Conservation (phyloP, 2,329 filamentous ascomycete species). For the Alternaria triticina region DNA sequence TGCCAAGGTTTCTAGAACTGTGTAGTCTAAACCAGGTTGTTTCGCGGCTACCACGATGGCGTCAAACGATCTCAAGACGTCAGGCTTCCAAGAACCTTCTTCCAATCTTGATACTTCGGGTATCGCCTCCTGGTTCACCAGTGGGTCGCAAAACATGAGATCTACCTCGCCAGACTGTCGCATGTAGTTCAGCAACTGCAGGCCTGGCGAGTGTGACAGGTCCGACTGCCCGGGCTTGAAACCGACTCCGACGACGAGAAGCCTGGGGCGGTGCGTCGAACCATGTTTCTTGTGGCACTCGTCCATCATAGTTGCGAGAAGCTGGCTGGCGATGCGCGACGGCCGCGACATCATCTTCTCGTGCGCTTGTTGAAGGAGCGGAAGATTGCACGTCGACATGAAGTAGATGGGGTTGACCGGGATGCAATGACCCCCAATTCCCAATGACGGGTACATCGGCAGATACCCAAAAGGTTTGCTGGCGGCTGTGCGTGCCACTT, state of each 20-base stretch:
- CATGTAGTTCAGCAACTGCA: slow-evolving; percentile 47
- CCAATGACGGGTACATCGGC: slow-evolving; percentile 56
- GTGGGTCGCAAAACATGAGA: slow-evolving; percentile 55
- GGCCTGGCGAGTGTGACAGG: slow-evolving; percentile 57
- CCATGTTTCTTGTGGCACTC: background rate
- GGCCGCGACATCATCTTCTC: slow-evolving; percentile 56
- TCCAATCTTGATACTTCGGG: slow-evolving; percentile 39
- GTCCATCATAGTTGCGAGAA: background rate
- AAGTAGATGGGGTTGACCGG: slow-evolving; percentile 64
- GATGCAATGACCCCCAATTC: slow-evolving; percentile 64
- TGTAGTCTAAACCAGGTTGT: slow-evolving; percentile 54
- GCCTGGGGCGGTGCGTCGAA: background rate
- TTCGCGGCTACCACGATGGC: slow-evolving; percentile 55
- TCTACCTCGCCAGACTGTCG: slow-evolving; percentile 47
- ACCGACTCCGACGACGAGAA: slow-evolving; percentile 57
- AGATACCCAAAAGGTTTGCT: slow-evolving; percentile 55
- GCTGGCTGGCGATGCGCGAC: slow-evolving; percentile 31
- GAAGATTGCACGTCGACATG: slow-evolving; percentile 56
- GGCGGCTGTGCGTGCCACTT: slow-evolving; percentile 58
- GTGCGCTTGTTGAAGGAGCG: slow-evolving; percentile 52
- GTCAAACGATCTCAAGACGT: slow-evolving; percentile 51
- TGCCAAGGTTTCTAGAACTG: slow-evolving; percentile 44
- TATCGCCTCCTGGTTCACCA: slow-evolving; percentile 53
- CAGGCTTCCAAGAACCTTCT: slow-evolving; percentile 49
- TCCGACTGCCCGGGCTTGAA: slow-evolving; percentile 60